Percentiles rank a stretch among this genome's conserved stretches.
Evolutionary conservation across 805 yeast genomes (phyloP).

Genomic region (Babjeviella inositovora): DNA sequence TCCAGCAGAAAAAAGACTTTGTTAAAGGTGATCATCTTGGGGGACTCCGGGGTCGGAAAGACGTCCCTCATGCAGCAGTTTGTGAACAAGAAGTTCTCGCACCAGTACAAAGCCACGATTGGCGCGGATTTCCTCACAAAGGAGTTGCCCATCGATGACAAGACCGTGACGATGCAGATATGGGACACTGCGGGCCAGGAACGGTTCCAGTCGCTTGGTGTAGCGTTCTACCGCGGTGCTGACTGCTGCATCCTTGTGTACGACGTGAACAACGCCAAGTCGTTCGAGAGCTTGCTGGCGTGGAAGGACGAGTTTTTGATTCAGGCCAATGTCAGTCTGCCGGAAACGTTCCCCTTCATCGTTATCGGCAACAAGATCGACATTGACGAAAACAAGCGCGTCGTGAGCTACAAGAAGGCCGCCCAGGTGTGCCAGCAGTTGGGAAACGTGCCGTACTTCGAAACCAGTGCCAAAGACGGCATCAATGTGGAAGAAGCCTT

Average conservation of each 20-base stretch:
- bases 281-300: conserved; percentile 73
- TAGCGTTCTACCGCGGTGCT: conserved; percentile 94
- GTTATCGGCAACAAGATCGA: conserved; percentile 92
- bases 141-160: conserved; percentile 76
- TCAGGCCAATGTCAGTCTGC: conserved; percentile 86
- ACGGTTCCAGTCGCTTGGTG: conserved; percentile 91
- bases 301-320: conserved; percentile 95
- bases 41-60: conserved; percentile 97
- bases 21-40: conserved; percentile 78
- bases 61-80: conserved; percentile 95
- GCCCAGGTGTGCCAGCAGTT: conserved; percentile 21
- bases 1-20: conserved; percentile 60
- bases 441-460: conserved; percentile 80
- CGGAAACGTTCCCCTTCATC: conserved; percentile 91
- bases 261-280: conserved; percentile 90
- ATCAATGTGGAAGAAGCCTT: conserved; percentile 92
- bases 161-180: conserved; percentile 66
- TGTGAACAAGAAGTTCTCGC: conserved; percentile 86
- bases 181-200: conserved; percentile 99
- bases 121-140: conserved; percentile 96
- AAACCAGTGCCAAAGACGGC: conserved; percentile 95
- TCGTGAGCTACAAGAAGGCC: conserved; percentile 40
- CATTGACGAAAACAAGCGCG: conserved; percentile 80
- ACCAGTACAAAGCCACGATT: conserved; percentile 93
- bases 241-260: conserved; percentile 94